Percentiles rank a stretch among this genome's conserved stretches.
Evolutionary conservation across 257 asterid genomes (phyloP).

Genomic region (Apocynum venetum): DNA sequence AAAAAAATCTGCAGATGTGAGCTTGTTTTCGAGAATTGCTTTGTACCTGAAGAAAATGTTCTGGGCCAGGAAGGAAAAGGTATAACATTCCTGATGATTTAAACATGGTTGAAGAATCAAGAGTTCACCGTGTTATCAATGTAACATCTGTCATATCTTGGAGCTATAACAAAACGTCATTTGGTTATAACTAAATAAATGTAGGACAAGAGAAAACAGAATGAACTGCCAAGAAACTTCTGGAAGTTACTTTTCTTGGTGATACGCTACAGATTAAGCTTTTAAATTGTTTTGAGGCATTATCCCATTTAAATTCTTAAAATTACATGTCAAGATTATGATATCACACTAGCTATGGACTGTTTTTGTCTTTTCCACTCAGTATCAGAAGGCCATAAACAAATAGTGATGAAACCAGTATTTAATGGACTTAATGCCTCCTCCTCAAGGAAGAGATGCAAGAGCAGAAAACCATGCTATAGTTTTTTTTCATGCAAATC

Average conservation of each 20-base stretch:
- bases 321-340: neutral
- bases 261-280: neutral
- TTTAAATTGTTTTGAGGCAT: neutral
- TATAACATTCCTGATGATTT: slow-evolving; percentile 15
- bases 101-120: neutral
- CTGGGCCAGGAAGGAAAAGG: slow-evolving; percentile 98
- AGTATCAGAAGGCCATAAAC: neutral
- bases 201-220: neutral
- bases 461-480: neutral
- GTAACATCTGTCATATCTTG: neutral
- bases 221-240: neutral
- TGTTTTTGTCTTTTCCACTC: neutral
- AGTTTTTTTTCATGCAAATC: neutral
- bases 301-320: neutral
- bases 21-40: slow-evolving; percentile 96
- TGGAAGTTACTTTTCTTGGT: neutral
- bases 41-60: slow-evolving; percentile 81
- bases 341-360: neutral
- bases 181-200: neutral
- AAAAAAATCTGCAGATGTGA: slow-evolving; percentile 67
- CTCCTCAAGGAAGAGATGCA: neutral
- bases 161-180: neutral
- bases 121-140: neutral
- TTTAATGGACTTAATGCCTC: neutral
- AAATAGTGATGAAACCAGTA: neutral